Evolutionary conservation across 2,329 filamentous ascomycete species (phyloP).

Genomic region (Sarocladium oryzae): DNA sequence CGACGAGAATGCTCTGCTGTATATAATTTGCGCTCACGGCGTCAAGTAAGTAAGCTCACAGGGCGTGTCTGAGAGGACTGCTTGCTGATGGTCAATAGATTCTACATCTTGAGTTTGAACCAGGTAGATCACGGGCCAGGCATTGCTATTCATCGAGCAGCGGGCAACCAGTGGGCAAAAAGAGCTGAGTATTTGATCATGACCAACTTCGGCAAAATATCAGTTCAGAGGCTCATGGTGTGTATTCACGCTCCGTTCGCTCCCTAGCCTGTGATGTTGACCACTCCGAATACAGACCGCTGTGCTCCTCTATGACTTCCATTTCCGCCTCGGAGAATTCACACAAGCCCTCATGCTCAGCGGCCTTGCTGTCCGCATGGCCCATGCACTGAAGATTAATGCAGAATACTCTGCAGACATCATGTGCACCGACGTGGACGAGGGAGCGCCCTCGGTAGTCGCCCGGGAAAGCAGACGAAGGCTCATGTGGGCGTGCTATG

Average conservation of each 20-base stretch:
- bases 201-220: slow-evolving; percentile 32
- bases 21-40: slow-evolving; percentile 18
- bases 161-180: slow-evolving; percentile 32
- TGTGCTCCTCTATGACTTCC: slow-evolving; percentile 32
- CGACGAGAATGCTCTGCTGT: slow-evolving; percentile 15
- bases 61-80: no score
- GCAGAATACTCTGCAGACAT: slow-evolving; percentile 30
- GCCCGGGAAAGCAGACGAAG: slow-evolving; percentile 31
- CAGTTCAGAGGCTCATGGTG: slow-evolving; percentile 33
- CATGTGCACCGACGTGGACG: slow-evolving; percentile 27
- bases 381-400: slow-evolving; percentile 34
- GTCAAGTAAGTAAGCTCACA: slow-evolving; percentile 17
- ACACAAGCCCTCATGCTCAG: slow-evolving; percentile 34
- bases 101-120: slow-evolving; percentile 24
- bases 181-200: slow-evolving; percentile 29
- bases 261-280: background rate
- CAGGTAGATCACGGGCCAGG: slow-evolving; percentile 24
- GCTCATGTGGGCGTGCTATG: slow-evolving; percentile 37
- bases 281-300: slow-evolving; percentile 22
- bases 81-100: slow-evolving; percentile 18
- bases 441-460: slow-evolving; percentile 25
- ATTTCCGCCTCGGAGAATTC: slow-evolving; percentile 32
- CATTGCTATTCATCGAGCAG: slow-evolving; percentile 23
- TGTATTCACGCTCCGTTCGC: background rate
- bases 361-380: slow-evolving; percentile 34